phyloP scores from a whole-genome alignment of 352 stramenopile genomes.

The Pythium volutum region DNA sequence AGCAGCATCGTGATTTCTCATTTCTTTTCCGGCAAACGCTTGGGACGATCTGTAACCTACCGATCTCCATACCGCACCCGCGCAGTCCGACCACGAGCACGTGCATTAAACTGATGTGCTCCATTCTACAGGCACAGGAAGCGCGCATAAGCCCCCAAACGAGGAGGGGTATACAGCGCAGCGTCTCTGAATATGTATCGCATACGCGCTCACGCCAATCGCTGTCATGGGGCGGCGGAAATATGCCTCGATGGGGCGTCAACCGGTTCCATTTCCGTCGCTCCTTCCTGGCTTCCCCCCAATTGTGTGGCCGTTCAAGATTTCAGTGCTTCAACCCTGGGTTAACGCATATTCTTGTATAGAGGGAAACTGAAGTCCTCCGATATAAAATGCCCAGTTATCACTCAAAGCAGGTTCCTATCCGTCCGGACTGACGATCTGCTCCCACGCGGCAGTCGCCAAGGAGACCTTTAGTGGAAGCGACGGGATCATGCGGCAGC shows the following conservation, averaged over 20 bases:
- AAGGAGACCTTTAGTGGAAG: not conserved
- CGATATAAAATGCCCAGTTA: not conserved
- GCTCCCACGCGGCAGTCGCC: slow-evolving; percentile 12
- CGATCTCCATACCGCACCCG: slow-evolving; percentile 42
- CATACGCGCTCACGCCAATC: slow-evolving; percentile 26
- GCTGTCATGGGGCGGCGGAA: slow-evolving; percentile 33
- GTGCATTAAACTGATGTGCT: slow-evolving; percentile 39
- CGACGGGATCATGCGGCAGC: slow-evolving; percentile 48
- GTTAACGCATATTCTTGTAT: not conserved
- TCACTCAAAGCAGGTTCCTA: not conserved
- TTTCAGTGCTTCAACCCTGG: slow-evolving; percentile 6
- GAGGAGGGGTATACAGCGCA: no score
- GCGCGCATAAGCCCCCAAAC: not conserved
- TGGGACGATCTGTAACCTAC: slow-evolving; percentile 19
- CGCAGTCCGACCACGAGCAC: slow-evolving; percentile 43
- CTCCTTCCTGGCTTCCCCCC: no score
- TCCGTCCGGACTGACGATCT: slow-evolving; percentile 8
- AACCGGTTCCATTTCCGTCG: not conserved
- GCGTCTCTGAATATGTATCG: not conserved
- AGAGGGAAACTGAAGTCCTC: not conserved
- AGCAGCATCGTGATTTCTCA: not conserved
- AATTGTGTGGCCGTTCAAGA: slow-evolving; percentile 18
- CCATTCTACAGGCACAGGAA: slow-evolving; percentile 26
- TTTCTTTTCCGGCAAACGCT: no score
- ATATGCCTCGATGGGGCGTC: slow-evolving; percentile 25